Evolutionary conservation across 495 filamentous ascomycete species (phyloP), one percentile per base, ranked within the genome.

Genomic region (Immersiella caudata): DNA sequence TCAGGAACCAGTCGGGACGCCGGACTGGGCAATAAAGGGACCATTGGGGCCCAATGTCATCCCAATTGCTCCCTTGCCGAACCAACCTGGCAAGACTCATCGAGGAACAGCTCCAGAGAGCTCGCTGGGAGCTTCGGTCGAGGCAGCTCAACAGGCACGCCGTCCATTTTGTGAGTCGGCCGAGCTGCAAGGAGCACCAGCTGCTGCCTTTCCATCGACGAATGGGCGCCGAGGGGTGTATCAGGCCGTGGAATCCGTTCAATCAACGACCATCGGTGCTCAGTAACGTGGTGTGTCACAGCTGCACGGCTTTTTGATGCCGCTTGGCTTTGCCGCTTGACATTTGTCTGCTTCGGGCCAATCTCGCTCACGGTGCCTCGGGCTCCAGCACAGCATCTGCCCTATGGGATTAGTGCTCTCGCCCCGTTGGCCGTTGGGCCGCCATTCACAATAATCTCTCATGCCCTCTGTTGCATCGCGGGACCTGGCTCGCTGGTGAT

Each of bases 41-140:
- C 61, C 60, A 65, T 64, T 25, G 67, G 25, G 67, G 58, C 70
- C 67, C 69, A 67, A 71, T 66, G 33, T 68, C 57, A 68, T 55
- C 22, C 49, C 64, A 70, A 72, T 65, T 70, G 54, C 27, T 60
- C 56, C 55, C 36, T 64, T 58, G 59, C 68, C 21, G 52, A 24
- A 72, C 70, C 71, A 70, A 70, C 68, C 73, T 67, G 68, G 75
- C 65, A 66, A 62, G 40, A 46, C 62, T 61, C 57, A 22, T 22
- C 52, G n/a, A 24, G 21, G 3, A 22, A 22, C 2, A 55, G 21
- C 21, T 55, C n/a, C 9, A 2, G 16, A 26, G 52, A 24, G 52
- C 9, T 26, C 22, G n/a, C 11, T 27, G 20, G 16, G 25, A 55
- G 25, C 21, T 55, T 55, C 52, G 5, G n/a, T 55, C 52, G 6